Evolutionary conservation across 1,284 basidiomycete genomes (phyloP), one percentile per base, ranked within the genome.

Genomic region (Lignosus rhinocerotis): DNA sequence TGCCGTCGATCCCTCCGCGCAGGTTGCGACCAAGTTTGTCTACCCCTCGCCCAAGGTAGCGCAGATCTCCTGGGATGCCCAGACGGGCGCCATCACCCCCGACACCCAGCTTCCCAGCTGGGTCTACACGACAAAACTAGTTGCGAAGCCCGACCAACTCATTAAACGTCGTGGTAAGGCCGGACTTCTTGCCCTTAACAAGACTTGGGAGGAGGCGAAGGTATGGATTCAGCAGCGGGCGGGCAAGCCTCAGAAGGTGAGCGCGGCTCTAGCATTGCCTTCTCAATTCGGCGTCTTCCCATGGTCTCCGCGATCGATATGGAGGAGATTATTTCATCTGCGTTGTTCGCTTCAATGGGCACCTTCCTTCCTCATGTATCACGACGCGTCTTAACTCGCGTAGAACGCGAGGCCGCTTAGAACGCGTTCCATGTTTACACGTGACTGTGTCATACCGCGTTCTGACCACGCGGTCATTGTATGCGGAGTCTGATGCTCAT

Each of bases 81-180:
- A 79, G 45, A 90, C 93, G 25, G 85, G 90, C 70, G 76, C 87
- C 33, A 87, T 97, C 80, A 93, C 91, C 41, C 85, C 93, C 56
- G 90, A 90, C 64, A 80, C 77, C 52, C 81, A 86, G 69, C 81
- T 94, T 60, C 92, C 91, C 47, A 75, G 82, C 64, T 94, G 96
- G 96, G 92, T 98, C 56, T 88, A 88, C 80, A 83, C 79, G 70
- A 82, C 87, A 68, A 94, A 94, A 81, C 91, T 96, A 72, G 93
- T 96, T 70, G 92, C 87, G 31, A 95, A 96, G 78, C 93, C 93
- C 51, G 97, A 99, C 80, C 96, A 98, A 80, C 90, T 99, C 75
- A 98, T 99, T 86, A 99, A 99, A 83, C 92, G 96, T 70, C 91
- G 97, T 68, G 97, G 97, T 69, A 99, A 99, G 86, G 94, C 95